Evolutionary conservation across 352 stramenopile species (phyloP).

Genomic region (Phytophthora melonis): DNA sequence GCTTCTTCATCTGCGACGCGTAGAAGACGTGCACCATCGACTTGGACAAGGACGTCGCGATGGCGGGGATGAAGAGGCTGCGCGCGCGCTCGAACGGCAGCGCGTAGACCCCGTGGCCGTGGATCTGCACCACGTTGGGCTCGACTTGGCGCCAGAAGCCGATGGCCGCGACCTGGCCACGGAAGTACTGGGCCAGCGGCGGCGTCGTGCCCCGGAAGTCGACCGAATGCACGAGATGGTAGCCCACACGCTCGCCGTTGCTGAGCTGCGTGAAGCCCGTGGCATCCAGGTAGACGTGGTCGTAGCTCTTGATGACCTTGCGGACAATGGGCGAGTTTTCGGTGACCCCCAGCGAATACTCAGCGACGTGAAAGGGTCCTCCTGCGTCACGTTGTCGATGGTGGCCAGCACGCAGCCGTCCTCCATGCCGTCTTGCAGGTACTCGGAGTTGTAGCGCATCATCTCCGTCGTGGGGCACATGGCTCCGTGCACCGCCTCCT

Average conservation of each 20-base stretch:
- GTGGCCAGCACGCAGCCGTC: constrained; percentile 27
- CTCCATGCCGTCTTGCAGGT: constrained; percentile 27
- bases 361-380: constrained; percentile 14
- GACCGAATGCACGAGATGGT: constrained; percentile 41
- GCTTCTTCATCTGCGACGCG: constrained; percentile 34
- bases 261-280: constrained; percentile 24
- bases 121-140: constrained; percentile 35
- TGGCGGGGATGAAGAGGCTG: constrained; percentile 30
- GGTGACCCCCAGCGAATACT: constrained; percentile 22
- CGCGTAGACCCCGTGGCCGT: constrained; percentile 29
- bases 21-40: constrained; percentile 41
- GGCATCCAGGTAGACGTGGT: constrained; percentile 40
- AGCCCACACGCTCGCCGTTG: constrained; percentile 25
- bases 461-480: constrained; percentile 29
- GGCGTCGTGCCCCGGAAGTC: constrained; percentile 24
- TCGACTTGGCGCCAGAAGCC: constrained; percentile 35
- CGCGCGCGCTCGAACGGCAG: constrained; percentile 32
- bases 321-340: constrained; percentile 30
- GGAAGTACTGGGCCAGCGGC: constrained; percentile 25
- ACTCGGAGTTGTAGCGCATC: constrained; percentile 31
- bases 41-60: constrained; percentile 35
- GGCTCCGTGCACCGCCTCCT: constrained; percentile 32
- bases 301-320: constrained; percentile 29
- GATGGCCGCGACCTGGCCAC: constrained; percentile 33
- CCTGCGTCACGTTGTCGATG: constrained; percentile 20